phyloP scores from a whole-genome alignment of 2,329 filamentous ascomycete species.

The Trichoderma citrinoviride region DNA sequence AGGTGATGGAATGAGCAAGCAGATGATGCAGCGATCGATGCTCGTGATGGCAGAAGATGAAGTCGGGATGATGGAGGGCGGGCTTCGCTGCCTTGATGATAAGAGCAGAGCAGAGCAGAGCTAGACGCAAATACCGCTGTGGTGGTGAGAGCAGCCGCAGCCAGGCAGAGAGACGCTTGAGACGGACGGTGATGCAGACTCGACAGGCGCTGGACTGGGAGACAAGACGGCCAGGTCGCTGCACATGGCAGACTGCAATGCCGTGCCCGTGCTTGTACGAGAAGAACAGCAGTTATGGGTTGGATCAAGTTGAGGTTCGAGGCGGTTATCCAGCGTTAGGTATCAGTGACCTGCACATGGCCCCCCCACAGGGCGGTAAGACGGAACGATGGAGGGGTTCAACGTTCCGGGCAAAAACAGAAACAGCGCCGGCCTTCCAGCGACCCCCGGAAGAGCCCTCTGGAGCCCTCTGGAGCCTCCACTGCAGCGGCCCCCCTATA shows the following conservation, averaged over 20 bases:
- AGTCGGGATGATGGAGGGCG: neutral
- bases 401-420: conserved; percentile 15
- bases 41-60: neutral
- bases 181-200: neutral
- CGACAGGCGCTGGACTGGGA: neutral
- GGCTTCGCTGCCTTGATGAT: conserved; percentile 8
- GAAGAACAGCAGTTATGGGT: neutral
- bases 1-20: neutral
- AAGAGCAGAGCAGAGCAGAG: neutral
- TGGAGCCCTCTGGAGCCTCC: too few species aligned
- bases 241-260: conserved; percentile 12
- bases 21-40: neutral
- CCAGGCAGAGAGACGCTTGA: neutral
- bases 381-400: conserved; percentile 1
- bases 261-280: neutral
- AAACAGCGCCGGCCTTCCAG: neutral
- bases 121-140: neutral
- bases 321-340: neutral
- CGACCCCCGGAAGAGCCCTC: neutral
- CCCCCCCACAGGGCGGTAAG: conserved; percentile 14
- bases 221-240: neutral
- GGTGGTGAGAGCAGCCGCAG: neutral
- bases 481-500: conserved; percentile 9
- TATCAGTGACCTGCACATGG: neutral
- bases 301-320: neutral